phyloP scores from a whole-genome alignment of 306 rosid genomes.

The Vachellia collinsii region DNA sequence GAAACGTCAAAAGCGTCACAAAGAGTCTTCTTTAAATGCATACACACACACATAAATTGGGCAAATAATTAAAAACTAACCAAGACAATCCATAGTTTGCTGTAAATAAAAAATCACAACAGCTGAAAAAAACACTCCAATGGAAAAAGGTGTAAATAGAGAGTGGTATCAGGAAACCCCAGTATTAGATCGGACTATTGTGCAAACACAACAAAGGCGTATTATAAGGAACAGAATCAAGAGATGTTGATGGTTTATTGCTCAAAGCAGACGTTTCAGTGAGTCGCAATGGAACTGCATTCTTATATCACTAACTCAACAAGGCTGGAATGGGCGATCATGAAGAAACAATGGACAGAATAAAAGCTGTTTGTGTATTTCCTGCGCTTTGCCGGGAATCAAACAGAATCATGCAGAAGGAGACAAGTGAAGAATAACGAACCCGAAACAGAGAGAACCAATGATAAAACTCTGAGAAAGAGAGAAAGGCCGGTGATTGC shows the following conservation, averaged over 20 bases:
- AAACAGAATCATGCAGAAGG: constrained; percentile 31
- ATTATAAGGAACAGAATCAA: background rate
- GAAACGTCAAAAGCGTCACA: background rate
- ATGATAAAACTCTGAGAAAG: constrained; percentile 45
- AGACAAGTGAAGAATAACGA: constrained; percentile 16
- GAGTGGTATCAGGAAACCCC: background rate
- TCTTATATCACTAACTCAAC: constrained; percentile 23
- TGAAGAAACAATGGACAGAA: constrained; percentile 4
- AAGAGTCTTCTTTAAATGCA: background rate
- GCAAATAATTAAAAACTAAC: background rate
- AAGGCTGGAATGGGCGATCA: constrained; percentile 29
- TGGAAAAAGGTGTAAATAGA: background rate
- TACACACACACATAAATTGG: background rate
- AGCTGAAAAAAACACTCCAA: background rate
- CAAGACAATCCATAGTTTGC: background rate
- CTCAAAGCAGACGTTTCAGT: constrained; percentile 2
- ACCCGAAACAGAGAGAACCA: constrained; percentile 65
- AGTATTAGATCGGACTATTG: background rate
- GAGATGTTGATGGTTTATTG: constrained; percentile 20
- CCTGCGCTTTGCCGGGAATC: constrained; percentile 31
- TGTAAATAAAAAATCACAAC: background rate
- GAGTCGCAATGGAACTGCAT: constrained; percentile 29
- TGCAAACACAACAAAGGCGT: background rate
- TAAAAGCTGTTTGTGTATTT: background rate
- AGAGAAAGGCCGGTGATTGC: constrained; percentile 50